Base-by-base conservation (phyloP, 2,329 filamentous ascomycete genomes). In the Arthrobotrys musiformis region DNA sequence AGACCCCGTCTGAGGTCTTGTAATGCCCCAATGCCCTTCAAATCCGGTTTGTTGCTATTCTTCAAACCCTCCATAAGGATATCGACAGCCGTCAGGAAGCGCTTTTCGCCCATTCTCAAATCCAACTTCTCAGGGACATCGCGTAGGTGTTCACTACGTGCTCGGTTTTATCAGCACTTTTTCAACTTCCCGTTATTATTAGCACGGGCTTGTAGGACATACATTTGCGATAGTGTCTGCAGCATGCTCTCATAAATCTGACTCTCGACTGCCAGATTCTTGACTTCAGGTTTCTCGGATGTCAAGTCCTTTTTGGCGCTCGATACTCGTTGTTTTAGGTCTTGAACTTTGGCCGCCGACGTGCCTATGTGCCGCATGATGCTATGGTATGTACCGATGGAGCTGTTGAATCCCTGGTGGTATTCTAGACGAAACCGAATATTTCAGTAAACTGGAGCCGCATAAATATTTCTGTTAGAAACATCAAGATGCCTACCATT, bases 321-420 rank as follows among this genome's bases (percentile, higher is more conserved):
- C 13, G 90, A 88, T 70, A 99, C 86, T n/a, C 93, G 93, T 70
- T 93, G 90, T 83, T 94, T 95, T 78, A 99, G 86, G 11, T 87
- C 86, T 73, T 94, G 90, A 66, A 99, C 93, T 76, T 93, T 90
- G 81, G 90, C 90, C 84, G 99, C 95, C 15, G 93, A 97, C 61
- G 89, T 87, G 81, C 94, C 92, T 79, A 99, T 95, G 84, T 93
- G 97, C 63, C 90, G 90, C 83, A 99, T 95, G 78, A 99, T 99
- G 84, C 97, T 97, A 86, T 99, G 96, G 82, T 98, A 99, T 19
- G 94, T 98, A 83, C 94, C 95, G 79, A 99, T 98, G 61, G 94
- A 97, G 84, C 93, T 97, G 85, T 98, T 99, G 87, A 99, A 99
- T 54, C 95, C 96, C 84, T 99, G 95, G 82, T 99, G 94, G 82